Evolutionary conservation across 2,329 filamentous ascomycete species (phyloP), one percentile per base, ranked within the genome.

Genomic region (Drechmeria coniospora): DNA sequence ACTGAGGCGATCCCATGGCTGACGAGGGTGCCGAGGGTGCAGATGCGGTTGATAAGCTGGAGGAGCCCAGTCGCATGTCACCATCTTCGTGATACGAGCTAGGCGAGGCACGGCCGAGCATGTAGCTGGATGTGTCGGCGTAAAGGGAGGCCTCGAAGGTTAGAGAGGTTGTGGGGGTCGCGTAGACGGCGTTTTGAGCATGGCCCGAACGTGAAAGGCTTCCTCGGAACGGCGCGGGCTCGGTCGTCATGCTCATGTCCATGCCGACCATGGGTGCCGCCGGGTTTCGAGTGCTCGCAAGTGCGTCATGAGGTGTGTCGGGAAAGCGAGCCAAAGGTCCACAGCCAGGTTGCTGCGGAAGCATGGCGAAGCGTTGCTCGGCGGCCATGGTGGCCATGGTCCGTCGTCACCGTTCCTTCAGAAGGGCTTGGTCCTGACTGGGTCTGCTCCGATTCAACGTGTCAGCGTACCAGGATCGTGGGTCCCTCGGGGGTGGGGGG

Each of bases 1-100:
- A 74, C 41, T 72, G 68, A 15, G 75, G 75, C 14, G 75, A 80
- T 31, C 73, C 73, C 35, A 74, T 66, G 29, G 68, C 70, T 7
- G 75, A 79, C 1, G 74, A 79, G 6, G 74, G 60, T 4, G 69
- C 70, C 28, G 76, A 79, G 28, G 58, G 68, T 31, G 53, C 74
- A 32, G 69, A 77, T 15, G 61, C 63, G 33, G 65, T 72, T 34
- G 64, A 82, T 35, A 65, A 61, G 44, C 63, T 71, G 28, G 64
- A 76, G 17, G 63, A 68, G 11, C 63, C 59, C 15, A 65, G 43
- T 32, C 54, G 52, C 44, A 63, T 47, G 13, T 69, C 64, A 34
- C 50, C 45, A 28, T 70, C 66, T 23, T 70, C 67, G 13, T 50
- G 42, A 38, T 62, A 68, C 36, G 59, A 50, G 32, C 53, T 49